Evolutionary conservation across 805 yeast species (phyloP).

Genomic region (Hanseniaspora thailandica): DNA sequence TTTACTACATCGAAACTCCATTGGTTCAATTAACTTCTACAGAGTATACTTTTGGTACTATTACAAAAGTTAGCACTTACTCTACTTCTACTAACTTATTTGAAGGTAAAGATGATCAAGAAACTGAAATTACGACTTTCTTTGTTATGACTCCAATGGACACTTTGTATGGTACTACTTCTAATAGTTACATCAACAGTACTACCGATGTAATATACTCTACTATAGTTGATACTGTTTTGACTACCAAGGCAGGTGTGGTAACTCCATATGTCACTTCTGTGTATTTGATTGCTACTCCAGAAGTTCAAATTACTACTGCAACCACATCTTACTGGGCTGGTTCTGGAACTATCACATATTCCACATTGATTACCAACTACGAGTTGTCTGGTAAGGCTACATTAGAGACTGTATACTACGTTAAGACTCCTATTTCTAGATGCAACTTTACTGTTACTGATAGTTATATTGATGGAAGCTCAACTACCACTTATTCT

Average conservation of each 20-base stretch:
- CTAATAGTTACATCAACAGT: background rate
- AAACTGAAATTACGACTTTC: constrained; percentile 3
- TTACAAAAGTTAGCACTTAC: background rate
- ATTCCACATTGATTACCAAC: constrained; percentile 14
- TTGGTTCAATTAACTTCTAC: constrained; percentile 8
- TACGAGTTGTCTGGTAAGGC: constrained; percentile 16
- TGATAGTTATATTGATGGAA: constrained; percentile 13
- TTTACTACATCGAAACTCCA: constrained; percentile 13
- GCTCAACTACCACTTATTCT: constrained; percentile 9
- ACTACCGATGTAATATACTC: constrained; percentile 6
- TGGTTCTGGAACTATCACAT: constrained; percentile 15
- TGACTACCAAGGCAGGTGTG: background rate
- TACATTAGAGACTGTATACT: constrained; percentile 16
- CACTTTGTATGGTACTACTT: background rate
- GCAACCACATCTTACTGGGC: constrained; percentile 13
- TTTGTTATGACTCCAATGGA: constrained; percentile 10
- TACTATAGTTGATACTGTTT: background rate
- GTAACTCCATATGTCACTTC: constrained; percentile 13
- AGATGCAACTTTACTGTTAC: constrained; percentile 1
- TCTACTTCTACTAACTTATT: background rate
- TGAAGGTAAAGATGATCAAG: constrained; percentile 1
- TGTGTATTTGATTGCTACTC: constrained; percentile 18
- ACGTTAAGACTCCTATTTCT: constrained; percentile 17
- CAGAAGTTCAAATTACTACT: constrained; percentile 4
- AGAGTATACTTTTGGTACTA: constrained; percentile 1